Percentiles rank a stretch among this genome's conserved stretches.
phyloP scores from a whole-genome alignment of 2,329 filamentous ascomycete species.

The Phaeosphaeria sp. region DNA sequence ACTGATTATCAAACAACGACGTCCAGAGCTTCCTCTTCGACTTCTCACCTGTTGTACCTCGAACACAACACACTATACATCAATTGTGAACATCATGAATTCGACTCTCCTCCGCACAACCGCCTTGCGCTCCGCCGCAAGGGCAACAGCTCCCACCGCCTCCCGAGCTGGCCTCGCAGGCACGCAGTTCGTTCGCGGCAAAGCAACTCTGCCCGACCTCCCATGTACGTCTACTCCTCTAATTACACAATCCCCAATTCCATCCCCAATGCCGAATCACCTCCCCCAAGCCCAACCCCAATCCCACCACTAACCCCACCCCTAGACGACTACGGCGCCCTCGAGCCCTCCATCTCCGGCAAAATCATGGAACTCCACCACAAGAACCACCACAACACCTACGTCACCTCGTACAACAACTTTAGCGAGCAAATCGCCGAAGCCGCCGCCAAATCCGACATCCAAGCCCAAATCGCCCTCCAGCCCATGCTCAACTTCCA shows the following conservation, averaged over 20 bases:
- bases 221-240: constrained; percentile 65
- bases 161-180: constrained; percentile 70
- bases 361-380: constrained; percentile 98
- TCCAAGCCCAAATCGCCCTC: constrained; percentile 61
- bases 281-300: not conserved
- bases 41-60: constrained; percentile 9
- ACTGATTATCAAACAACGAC: constrained; percentile 25
- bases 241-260: too few species aligned
- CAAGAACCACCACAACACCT: constrained; percentile 92
- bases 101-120: constrained; percentile 75
- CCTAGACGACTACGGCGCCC: constrained; percentile 92
- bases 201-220: constrained; percentile 92
- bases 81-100: constrained; percentile 67
- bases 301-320: constrained; percentile 3
- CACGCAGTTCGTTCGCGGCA: constrained; percentile 81
- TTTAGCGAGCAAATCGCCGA: constrained; percentile 74
- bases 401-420: constrained; percentile 87
- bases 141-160: constrained; percentile 69
- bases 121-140: constrained; percentile 73
- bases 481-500: constrained; percentile 71
- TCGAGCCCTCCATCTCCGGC: constrained; percentile 83
- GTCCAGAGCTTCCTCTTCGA: constrained; percentile 5
- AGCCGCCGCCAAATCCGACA: constrained; percentile 61
- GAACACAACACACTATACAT: constrained; percentile 8
- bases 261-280: too few species aligned